Base-by-base conservation (phyloP, 1,284 basidiomycete genomes). In the Irpex lacteus region DNA sequence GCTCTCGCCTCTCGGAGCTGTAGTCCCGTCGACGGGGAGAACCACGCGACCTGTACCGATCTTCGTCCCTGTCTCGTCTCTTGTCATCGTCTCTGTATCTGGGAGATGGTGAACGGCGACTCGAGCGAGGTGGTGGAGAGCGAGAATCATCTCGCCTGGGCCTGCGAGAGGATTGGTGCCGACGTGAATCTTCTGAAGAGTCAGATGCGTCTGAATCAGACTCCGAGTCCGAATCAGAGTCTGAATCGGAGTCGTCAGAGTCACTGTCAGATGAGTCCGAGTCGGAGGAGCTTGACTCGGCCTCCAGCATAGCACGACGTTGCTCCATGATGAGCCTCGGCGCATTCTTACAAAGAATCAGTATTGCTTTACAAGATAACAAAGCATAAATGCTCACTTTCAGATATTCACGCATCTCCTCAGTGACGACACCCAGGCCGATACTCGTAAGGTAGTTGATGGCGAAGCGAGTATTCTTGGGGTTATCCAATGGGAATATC, bases 361-460 rank as follows among this genome's bases (percentile, higher is more conserved):
- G 26, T 65, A 54, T 13, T 72, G 66, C n/a, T n/a, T n/a, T n/a
- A n/a, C n/a, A n/a, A n/a, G n/a, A n/a, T n/a, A 26, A 26, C 26
- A 26, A 26, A 26, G 4, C 26, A 26, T 26, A 4, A 4, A 32
- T 4, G 3, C 85, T 65, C 71, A 91, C 91, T 82, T 95, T 95
- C 64, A 99, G 81, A 74, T 96, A 95, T 74, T 96, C 95, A 73
- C 97, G 85, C 97, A 99, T 98, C 37, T 92, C 91, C 76, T 99
- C 97, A 0, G 97, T 99, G 65, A 98, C 77, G 7, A 86, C 83
- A 65, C 98, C 98, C 64, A 98, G 73, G 0, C 95, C 95, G 69
- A 99, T 91, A 74, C 92, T 95, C 1, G 97, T 99, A 73, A 95
- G 95, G 80, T 97, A 98, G 76, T 99, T 99, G 88, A 99, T 98